Percentiles rank a stretch among this genome's conserved stretches.
These are phyloP conservation scores for Cladobotryum mycophilum DNA, from an alignment of 2,329 filamentous ascomycete species.

Conservation along the genomic window DNA sequence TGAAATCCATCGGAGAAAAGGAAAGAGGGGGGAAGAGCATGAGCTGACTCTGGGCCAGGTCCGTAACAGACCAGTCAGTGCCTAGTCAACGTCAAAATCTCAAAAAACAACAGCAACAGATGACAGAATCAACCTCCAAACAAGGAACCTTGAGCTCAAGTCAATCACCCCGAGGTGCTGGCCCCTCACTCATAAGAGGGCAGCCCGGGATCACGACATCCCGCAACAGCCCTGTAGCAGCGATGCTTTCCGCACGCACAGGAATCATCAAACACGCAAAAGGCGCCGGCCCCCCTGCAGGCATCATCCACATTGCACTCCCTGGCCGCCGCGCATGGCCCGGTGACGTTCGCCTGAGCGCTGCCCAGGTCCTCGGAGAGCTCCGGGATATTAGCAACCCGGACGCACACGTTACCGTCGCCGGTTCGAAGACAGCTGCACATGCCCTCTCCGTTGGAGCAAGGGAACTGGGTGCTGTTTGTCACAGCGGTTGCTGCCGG, in stretches of 20 bases:
- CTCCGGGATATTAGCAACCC: slow-evolving; percentile 6
- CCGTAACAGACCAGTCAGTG: too few relatives aligned
- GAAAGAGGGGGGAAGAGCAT: too few relatives aligned
- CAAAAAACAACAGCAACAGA: too few relatives aligned
- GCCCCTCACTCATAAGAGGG: neutral
- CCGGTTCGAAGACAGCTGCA: slow-evolving; percentile 15
- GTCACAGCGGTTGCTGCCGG: slow-evolving; percentile 11
- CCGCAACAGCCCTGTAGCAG: slow-evolving; percentile 14
- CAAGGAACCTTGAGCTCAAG: too few relatives aligned
- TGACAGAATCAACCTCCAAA: too few relatives aligned
- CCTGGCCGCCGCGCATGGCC: slow-evolving; percentile 13
- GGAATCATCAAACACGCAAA: slow-evolving; percentile 16
- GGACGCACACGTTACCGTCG: slow-evolving; percentile 13
- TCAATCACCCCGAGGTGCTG: too few relatives aligned
- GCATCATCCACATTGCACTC: slow-evolving; percentile 13
- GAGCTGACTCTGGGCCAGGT: too few relatives aligned
- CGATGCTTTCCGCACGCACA: slow-evolving; percentile 16
- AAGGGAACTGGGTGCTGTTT: slow-evolving; percentile 13
- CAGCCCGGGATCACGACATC: slow-evolving; percentile 11
- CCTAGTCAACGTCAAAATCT: too few relatives aligned
- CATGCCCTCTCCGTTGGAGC: slow-evolving; percentile 12
- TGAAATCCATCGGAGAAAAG: too few relatives aligned
- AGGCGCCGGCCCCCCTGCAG: slow-evolving; percentile 8
- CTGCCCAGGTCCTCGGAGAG: slow-evolving; percentile 1
- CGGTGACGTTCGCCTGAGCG: slow-evolving; percentile 9